Base-by-base conservation (phyloP, 306 rosid genomes). In the Quercus suber region DNA sequence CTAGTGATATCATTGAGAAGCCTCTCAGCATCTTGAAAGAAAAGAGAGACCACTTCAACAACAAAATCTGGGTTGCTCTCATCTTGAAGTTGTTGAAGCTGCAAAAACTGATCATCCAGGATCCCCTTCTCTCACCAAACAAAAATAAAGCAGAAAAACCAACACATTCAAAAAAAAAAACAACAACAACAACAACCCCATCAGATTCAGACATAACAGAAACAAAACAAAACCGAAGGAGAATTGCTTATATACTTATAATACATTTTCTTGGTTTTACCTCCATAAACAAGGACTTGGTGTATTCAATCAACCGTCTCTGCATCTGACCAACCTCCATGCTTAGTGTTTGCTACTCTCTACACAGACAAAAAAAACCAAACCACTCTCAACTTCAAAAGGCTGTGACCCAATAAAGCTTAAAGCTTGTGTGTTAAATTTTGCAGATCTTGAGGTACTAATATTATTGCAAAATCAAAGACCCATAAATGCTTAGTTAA, bases 51-150 rank as follows among this genome's bases (percentile, higher is more conserved):
- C 19, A 96, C 99, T 88, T 96, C 99, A 81, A 84, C 87, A 7
- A 96, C 99, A 84, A 96, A 96, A 15, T 93, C 98, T 73, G 98
- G 98, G 79, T 93, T 96, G 87, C 87, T 93, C 80, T 96, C 98
- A 79, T 96, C 99, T 90, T 93, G 97, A 2, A 96, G 96, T 86
- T 96, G 99, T 80, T 88, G 92, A 72, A 96, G 98, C 86, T 96
- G 99, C 75, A 93, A 72, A 85, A 93, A 96, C 86, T 96, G 98
- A 64, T 84, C 83, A 88, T 96, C 98, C 86, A 96, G 65, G 67
- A 84, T 81, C 11, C 96, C 92, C 99, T 96, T 78, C 79, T 45
- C 80, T 25, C 90, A 72, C 77, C 81, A 79, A 58, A 51, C 58
- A 3, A 28, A 20, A 49, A 21, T 4, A 58, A 67, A 83, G 25